These are phyloP conservation scores for Calonectria pseudoturangicola DNA, from an alignment of 2,329 filamentous ascomycete species.

Conservation along the genomic window DNA sequence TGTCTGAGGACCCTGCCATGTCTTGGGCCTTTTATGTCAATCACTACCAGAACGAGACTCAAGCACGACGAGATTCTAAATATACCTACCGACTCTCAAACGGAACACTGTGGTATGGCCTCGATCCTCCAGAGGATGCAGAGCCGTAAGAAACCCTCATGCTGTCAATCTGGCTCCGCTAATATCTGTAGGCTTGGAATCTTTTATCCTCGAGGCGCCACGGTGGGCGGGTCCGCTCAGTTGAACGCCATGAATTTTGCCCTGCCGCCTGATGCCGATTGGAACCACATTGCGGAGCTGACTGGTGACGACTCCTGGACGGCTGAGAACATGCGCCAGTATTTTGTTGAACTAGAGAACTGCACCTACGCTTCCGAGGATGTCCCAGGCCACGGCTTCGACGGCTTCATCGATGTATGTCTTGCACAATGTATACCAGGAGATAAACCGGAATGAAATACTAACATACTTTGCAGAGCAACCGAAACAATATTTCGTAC, in stretches of 20 bases:
- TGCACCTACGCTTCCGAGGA: constrained; percentile 62
- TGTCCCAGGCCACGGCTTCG: constrained; percentile 63
- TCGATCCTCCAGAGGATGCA: constrained; percentile 58
- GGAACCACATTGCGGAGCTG: constrained; percentile 60
- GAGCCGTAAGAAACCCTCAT: constrained; percentile 41
- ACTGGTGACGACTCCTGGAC: constrained; percentile 66
- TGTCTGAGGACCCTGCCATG: constrained; percentile 44
- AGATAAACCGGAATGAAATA: background rate
- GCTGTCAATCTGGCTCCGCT: background rate
- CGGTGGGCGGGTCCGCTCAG: constrained; percentile 45
- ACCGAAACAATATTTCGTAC: constrained; percentile 48
- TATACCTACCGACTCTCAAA: constrained; percentile 47
- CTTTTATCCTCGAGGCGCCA: constrained; percentile 50
- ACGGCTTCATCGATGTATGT: constrained; percentile 59
- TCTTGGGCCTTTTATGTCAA: constrained; percentile 77
- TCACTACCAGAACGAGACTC: constrained; percentile 66
- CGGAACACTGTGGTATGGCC: constrained; percentile 45
- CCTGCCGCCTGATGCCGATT: constrained; percentile 43
- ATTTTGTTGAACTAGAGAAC: constrained; percentile 64
- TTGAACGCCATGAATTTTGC: constrained; percentile 50
- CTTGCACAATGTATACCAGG: no score
- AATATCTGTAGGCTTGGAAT: constrained; percentile 40
- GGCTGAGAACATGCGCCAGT: constrained; percentile 62
- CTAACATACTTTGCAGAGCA: constrained; percentile 37
- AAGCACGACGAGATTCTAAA: constrained; percentile 47